These are phyloP conservation scores for Crassisporium funariophilum DNA, from an alignment of 768 basidiomycete species.

Conservation along the genomic window DNA sequence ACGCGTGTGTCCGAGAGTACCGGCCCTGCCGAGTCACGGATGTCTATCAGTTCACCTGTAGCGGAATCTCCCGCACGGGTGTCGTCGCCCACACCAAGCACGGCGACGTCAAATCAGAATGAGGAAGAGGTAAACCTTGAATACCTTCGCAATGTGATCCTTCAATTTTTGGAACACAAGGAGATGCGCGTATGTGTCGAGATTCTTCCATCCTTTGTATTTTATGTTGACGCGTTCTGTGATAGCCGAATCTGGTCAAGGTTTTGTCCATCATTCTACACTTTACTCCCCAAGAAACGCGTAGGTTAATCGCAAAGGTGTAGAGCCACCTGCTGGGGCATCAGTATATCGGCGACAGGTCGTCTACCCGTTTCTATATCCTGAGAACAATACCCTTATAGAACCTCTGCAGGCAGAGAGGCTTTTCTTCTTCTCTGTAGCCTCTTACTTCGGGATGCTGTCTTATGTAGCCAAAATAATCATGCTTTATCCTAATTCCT, in stretches of 20 bases:
- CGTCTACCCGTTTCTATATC: too few relatives aligned
- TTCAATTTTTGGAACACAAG: slow-evolving; percentile 98
- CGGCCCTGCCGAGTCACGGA: slow-evolving; percentile 42
- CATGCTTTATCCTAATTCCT: too few relatives aligned
- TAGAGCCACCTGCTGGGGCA: slow-evolving; percentile 34
- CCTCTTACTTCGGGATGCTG: too few relatives aligned
- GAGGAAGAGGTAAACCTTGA: slow-evolving; percentile 96
- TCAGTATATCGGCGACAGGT: too few relatives aligned
- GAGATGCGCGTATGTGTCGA: slow-evolving; percentile 85
- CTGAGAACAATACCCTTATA: too few relatives aligned
- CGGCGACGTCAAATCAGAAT: slow-evolving; percentile 38
- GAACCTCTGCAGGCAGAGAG: too few relatives aligned
- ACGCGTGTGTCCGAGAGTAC: slow-evolving; percentile 42
- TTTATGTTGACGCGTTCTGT: slow-evolving; percentile 3
- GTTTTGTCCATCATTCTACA: slow-evolving; percentile 91
- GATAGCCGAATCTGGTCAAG: slow-evolving; percentile 83
- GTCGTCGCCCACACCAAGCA: slow-evolving; percentile 37
- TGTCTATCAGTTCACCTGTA: slow-evolving; percentile 35
- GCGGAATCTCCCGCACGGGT: slow-evolving; percentile 36
- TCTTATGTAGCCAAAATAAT: too few relatives aligned
- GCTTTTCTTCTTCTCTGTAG: too few relatives aligned
- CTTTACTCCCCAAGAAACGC: slow-evolving; percentile 94
- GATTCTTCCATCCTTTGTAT: background rate
- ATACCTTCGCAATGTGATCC: slow-evolving; percentile 92
- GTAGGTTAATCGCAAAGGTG: slow-evolving; percentile 87